Conservation (phyloP, 495 filamentous ascomycete species). For the Penicillium egyptiacum region DNA sequence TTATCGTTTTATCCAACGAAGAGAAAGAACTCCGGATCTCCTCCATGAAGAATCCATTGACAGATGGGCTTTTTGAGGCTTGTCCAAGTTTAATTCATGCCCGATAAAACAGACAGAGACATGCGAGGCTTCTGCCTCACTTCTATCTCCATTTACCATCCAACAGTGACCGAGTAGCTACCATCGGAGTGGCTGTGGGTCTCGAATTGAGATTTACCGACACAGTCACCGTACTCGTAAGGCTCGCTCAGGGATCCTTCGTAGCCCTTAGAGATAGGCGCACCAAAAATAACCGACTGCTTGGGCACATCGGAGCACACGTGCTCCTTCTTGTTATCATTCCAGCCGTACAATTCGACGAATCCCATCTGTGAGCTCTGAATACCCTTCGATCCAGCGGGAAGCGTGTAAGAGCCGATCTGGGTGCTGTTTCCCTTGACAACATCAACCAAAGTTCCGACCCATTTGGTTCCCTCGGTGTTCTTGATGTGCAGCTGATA, state of each 20-base stretch:
- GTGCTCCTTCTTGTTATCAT: constrained; percentile 16
- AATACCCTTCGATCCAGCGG: constrained; percentile 23
- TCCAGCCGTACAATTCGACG: constrained; percentile 34
- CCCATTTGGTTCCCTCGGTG: constrained; percentile 28
- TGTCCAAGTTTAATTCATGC: not conserved
- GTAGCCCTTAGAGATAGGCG: constrained; percentile 15
- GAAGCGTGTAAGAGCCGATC: constrained; percentile 30
- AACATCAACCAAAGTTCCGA: constrained; percentile 27
- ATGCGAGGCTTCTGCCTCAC: not conserved
- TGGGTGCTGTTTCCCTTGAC: constrained; percentile 18
- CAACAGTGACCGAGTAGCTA: constrained; percentile 23
- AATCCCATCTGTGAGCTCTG: constrained; percentile 24
- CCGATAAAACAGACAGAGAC: not conserved
- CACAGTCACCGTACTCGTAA: constrained; percentile 36
- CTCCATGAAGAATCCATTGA: not conserved
- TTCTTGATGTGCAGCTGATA: constrained; percentile 29
- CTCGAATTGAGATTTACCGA: constrained; percentile 25
- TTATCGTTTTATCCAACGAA: not conserved
- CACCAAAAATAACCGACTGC: constrained; percentile 22
- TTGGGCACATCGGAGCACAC: constrained; percentile 21
- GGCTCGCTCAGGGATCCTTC: constrained; percentile 16
- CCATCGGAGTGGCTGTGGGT: constrained; percentile 7
- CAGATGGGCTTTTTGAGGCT: not conserved
- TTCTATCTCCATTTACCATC: constrained; percentile 20
- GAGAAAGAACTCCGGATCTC: not conserved